Conservation (phyloP, 306 rosid species). For the Lotus japonicus region DNA sequence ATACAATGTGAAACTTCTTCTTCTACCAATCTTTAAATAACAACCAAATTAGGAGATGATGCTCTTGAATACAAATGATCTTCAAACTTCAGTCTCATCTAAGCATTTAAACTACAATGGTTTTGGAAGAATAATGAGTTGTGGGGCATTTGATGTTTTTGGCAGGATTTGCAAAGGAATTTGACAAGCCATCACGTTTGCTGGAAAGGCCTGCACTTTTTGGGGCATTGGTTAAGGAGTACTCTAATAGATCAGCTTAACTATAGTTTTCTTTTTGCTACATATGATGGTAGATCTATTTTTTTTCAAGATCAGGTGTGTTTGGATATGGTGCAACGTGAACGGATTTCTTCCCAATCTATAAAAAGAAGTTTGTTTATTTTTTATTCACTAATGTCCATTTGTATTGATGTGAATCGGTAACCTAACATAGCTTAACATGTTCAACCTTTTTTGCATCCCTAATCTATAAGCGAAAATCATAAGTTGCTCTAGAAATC, state of each 20-base stretch:
- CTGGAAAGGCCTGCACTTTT: constrained; percentile 61
- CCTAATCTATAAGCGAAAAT: too few relatives aligned
- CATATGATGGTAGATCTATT: neutral
- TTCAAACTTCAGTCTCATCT: neutral
- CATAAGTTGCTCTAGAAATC: neutral
- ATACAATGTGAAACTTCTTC: neutral
- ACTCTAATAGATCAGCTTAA: constrained; percentile 57
- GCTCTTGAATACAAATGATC: too few relatives aligned
- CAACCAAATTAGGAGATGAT: too few relatives aligned
- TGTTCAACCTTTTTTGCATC: neutral
- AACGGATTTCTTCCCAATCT: too few relatives aligned
- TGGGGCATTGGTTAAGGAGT: constrained; percentile 78
- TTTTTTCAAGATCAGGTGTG: neutral
- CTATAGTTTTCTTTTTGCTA: neutral
- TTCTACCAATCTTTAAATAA: too few relatives aligned
- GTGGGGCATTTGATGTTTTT: constrained; percentile 9
- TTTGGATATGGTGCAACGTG: too few relatives aligned
- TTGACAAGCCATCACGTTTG: constrained; percentile 65
- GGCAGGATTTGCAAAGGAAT: constrained; percentile 76
- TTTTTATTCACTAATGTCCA: too few relatives aligned
- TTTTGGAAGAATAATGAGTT: neutral
- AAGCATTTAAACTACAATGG: neutral
- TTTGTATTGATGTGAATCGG: too few relatives aligned
- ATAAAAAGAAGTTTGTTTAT: too few relatives aligned
- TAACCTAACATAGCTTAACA: too few relatives aligned